phyloP scores from a whole-genome alignment of 108 stramenopile genomes.

The Cyclotella baltica region DNA sequence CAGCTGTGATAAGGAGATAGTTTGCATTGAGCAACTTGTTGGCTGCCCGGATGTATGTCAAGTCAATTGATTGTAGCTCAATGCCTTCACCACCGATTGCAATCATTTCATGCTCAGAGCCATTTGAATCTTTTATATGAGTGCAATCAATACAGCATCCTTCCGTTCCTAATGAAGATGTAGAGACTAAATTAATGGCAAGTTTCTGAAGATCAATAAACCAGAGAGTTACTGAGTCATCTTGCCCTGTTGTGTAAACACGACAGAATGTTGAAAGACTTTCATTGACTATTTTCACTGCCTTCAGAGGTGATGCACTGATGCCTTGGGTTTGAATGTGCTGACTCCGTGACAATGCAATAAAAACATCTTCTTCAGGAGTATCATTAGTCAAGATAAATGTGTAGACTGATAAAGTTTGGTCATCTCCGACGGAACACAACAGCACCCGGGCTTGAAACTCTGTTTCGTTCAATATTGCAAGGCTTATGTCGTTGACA shows the following conservation, averaged over 20 bases:
- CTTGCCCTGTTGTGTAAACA: constrained; percentile 64
- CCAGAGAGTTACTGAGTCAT: constrained; percentile 63
- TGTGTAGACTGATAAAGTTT: constrained; percentile 53
- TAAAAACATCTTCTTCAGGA: not conserved
- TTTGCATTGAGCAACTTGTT: constrained; percentile 35
- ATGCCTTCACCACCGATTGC: constrained; percentile 60
- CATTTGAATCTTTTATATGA: constrained; percentile 6
- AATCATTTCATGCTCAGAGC: constrained; percentile 23
- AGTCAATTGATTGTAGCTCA: constrained; percentile 46
- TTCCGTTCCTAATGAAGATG: constrained; percentile 36
- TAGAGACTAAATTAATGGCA: constrained; percentile 25
- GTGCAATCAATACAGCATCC: constrained; percentile 43
- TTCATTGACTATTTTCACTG: constrained; percentile 43
- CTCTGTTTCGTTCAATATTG: not conserved
- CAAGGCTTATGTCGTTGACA: constrained; percentile 62
- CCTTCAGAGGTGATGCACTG: constrained; percentile 76
- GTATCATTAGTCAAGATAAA: constrained; percentile 13
- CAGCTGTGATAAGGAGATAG: constrained; percentile 58
- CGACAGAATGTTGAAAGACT: constrained; percentile 37
- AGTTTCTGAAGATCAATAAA: constrained; percentile 21
- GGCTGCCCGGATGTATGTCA: constrained; percentile 36
- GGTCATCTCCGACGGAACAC: constrained; percentile 79
- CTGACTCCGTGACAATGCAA: not conserved
- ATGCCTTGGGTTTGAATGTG: constrained; percentile 34
- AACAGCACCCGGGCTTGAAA: constrained; percentile 23